Evolutionary conservation across 2,329 filamentous ascomycete species (phyloP), one percentile per base, ranked within the genome.

Genomic region (Neofusicoccum kwambonambiense): DNA sequence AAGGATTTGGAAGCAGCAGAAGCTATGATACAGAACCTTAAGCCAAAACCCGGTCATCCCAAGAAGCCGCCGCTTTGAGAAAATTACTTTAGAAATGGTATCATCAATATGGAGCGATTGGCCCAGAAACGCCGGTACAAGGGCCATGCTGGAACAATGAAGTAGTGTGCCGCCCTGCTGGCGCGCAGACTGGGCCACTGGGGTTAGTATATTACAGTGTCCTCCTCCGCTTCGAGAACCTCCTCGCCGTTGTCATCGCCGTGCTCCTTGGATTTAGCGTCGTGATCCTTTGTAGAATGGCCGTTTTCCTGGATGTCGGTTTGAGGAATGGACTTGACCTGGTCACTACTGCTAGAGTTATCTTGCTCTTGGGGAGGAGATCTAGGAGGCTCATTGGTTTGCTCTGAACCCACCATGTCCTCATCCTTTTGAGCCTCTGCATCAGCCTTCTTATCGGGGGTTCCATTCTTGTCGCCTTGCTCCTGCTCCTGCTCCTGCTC

Each of bases 181-280:
- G 54, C 37, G 31, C 7, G 27, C 42, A 15, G n/a, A 44, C n/a
- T 15, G 42, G 42, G n/a, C 17, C 50, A 34, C 35, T 22, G n/a
- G 39, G 56, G 66, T 85, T 81, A 97, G 80, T 97, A 97, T 66
- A 96, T 94, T 62, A 97, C 92, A 70, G 90, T 93, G 72, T 97
- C 93, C 80, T 97, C 93, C 66, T 92, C 91, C 63, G 90, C 91
- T 76, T 92, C 90, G 62, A 95, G 88, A 69, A 96, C 84, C 64
- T 94, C 89, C 72, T 93, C 91, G 62, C 87, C 90, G 58, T 86
- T 84, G 67, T 92, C 88, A 71, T 93, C 72, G 67, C 42, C 65
- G 69, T 70, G 69, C 56, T 65, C 64, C 37, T 65, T 68, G 49
- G 62, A 34, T 12, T 71, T 68, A 65, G 65, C 65, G 65, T 70